phyloP scores from a whole-genome alignment of 352 stramenopile species.

The Thalassiosira hispida region DNA sequence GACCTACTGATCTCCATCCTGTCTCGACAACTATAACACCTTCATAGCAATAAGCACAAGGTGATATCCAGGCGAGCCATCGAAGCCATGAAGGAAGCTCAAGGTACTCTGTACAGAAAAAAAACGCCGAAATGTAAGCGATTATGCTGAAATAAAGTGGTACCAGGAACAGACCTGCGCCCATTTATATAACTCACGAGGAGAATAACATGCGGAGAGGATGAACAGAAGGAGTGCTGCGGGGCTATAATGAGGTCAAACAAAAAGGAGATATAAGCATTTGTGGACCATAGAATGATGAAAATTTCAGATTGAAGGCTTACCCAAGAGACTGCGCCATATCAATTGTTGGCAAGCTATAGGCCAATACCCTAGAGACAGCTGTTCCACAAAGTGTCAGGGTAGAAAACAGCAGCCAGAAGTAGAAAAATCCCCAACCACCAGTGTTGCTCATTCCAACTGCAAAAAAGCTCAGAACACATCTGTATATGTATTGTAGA shows the following conservation, averaged over 20 bases:
- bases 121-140: too few species aligned
- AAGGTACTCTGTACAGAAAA: not conserved
- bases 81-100: conserved; percentile 7
- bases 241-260: too few species aligned
- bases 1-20: not conserved
- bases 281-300: too few species aligned
- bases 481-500: too few species aligned
- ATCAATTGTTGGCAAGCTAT: conserved; percentile 20
- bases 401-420: conserved; percentile 16
- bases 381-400: conserved; percentile 8
- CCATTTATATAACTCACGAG: not conserved
- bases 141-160: too few species aligned
- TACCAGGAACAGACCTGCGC: too few species aligned
- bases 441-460: conserved; percentile 25
- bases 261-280: too few species aligned
- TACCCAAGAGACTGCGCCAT: conserved; percentile 8
- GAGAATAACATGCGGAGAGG: conserved; percentile 6
- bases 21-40: conserved; percentile 16
- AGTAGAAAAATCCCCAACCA: conserved; percentile 25
- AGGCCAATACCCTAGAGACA: conserved; percentile 9
- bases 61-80: conserved; percentile 24
- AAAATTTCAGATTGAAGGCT: too few species aligned
- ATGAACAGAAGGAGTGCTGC: conserved; percentile 11
- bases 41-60: conserved; percentile 16
- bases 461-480: conserved; percentile 18